Base-by-base conservation (phyloP, 2,329 filamentous ascomycete genomes). In the Metarhizium rileyi region DNA sequence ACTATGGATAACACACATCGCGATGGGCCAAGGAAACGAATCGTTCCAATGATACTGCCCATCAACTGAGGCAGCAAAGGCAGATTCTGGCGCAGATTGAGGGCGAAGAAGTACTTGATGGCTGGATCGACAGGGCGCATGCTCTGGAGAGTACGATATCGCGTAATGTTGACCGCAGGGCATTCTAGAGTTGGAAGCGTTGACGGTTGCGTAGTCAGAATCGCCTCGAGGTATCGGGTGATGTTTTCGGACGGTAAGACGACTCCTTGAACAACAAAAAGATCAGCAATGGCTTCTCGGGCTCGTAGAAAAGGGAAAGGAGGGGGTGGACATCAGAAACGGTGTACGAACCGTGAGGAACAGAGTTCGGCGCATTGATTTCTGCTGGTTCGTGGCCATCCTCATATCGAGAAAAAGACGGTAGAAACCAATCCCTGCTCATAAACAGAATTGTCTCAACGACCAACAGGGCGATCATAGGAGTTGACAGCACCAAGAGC, bases 71-170 rank as follows among this genome's bases (percentile, higher is more conserved):
- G 70, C 16, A 79, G 66, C 1, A 78, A 54, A 1, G 57, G 47
- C 4, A 66, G 54, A 52, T 65, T 65, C 51, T 78, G 61, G 38
- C 70, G 66, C 16, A 79, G 61, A 53, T 79, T 66, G n/a, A 80
- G 61, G 1, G 75, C 74, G 51, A 80, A 77, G 59, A 74, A 73
- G 57, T 73, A 75, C n/a, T 56, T 57, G 23, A 53, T 50, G 33
- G 52, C 51, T 30, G 40, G 20, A 25, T 44, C 16, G 14, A 42
- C 10, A 20, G 40, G 22, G 23, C 35, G 12, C 23, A 14, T 4
- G 47, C 33, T n/a, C 47, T 52, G 35, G 2, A 64, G 56, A 27
- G 58, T 53, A 8, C 50, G 47, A 36, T 64, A 59, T 54, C 56
- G n/a, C 20, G 51, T 26, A 23, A 26, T 28, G 23, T 56, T 50